phyloP scores from a whole-genome alignment of 139 green algal genomes.

The Chlamydomonas sphaeroides region DNA sequence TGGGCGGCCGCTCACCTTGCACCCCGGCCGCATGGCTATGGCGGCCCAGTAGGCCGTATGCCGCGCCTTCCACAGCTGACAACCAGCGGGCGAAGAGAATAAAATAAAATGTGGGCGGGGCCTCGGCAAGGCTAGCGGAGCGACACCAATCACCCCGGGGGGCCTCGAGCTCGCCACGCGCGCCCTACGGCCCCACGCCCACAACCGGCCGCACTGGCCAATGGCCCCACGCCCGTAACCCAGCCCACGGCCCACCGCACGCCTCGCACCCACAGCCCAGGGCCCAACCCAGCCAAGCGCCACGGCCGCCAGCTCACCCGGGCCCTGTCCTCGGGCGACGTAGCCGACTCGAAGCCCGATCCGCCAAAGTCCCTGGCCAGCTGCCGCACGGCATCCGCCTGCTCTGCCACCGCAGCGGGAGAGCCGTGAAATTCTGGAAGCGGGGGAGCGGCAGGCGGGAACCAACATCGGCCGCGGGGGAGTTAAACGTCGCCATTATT shows the following conservation, averaged over 20 bases:
- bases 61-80: constrained; percentile 68
- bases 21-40: constrained; percentile 50
- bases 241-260: no score
- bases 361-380: constrained; percentile 52
- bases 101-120: no score
- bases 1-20: constrained; percentile 30
- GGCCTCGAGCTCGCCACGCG: no score
- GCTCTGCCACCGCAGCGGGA: constrained; percentile 24
- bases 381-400: constrained; percentile 52
- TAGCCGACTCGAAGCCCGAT: constrained; percentile 55
- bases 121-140: no score
- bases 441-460: neutral
- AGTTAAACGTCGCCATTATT: neutral
- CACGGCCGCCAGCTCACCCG: constrained; percentile 26
- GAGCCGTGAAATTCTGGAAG: constrained; percentile 33
- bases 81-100: neutral
- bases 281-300: no score
- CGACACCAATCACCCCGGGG: no score
- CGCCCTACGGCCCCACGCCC: no score
- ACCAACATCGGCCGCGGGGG: no score
- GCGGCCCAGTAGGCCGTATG: constrained; percentile 66
- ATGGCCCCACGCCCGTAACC: no score
- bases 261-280: no score
- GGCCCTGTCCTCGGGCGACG: constrained; percentile 54
- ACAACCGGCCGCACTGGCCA: no score